Evolutionary conservation across 2,329 filamentous ascomycete species (phyloP).

Genomic region (Lojkania enalia): DNA sequence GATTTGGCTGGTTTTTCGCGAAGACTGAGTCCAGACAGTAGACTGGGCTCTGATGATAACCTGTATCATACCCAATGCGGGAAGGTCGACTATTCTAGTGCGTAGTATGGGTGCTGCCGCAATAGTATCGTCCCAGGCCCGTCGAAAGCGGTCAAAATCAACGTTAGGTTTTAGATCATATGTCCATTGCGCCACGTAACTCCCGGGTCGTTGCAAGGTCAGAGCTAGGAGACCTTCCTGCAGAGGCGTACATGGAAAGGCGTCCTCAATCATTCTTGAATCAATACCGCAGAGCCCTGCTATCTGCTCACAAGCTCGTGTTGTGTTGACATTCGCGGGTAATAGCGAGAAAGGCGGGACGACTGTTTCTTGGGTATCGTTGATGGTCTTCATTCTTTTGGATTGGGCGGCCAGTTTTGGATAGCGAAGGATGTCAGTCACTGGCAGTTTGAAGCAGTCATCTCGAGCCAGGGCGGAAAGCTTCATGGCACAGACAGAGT

Average conservation of each 20-base stretch:
- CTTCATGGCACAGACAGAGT: constrained; percentile 40
- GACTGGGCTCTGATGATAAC: constrained; percentile 49
- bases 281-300: background rate
- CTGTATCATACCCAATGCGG: constrained; percentile 51
- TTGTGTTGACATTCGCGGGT: background rate
- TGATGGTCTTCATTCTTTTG: background rate
- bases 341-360: background rate
- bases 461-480: constrained; percentile 36
- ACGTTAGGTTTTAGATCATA: background rate
- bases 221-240: background rate
- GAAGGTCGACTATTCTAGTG: constrained; percentile 55
- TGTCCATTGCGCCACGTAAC: background rate
- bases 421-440: constrained; percentile 37
- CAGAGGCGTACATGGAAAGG: background rate
- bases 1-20: background rate
- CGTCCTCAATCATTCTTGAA: background rate
- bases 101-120: constrained; percentile 47
- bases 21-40: constrained; percentile 31
- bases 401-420: background rate
- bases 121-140: constrained; percentile 4
- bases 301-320: background rate
- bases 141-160: background rate
- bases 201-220: background rate
- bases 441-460: constrained; percentile 38
- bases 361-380: background rate